Base-by-base conservation (phyloP, 108 stramenopile genomes). In the Cyclotella baltica region DNA sequence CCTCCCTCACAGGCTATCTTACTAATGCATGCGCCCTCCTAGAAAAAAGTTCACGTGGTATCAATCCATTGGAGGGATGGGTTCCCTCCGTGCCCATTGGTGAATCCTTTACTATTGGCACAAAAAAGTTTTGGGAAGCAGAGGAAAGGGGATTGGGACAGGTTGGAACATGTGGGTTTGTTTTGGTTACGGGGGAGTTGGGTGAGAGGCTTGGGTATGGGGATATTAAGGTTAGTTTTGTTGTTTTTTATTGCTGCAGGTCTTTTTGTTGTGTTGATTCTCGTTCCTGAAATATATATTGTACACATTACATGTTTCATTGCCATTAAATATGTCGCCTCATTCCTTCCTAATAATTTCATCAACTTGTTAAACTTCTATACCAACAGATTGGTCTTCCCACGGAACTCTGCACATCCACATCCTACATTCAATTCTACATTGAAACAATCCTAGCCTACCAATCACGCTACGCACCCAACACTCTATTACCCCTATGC, bases 141-240 rank as follows among this genome's bases (percentile, higher is more conserved):
- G 96, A 97, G 74, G 23, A 58, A 46, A 72, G 77, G 53, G 96
- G 96, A 31, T 67, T 88, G 58, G n/a, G 78, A 31, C 71, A 90
- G 55, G 81, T 93, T 16, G 85, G 89, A 18, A 84, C 82, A 33
- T 79, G 85, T 71, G 94, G 92, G 18, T 97, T 97, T 83, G 92
- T 97, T 29, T 77, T 97, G 43, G 96, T 97, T 3, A 94, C 96
- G 31, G 99, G 99, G 22, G 99, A 98, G 20, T 84, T 99, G 31
- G 99, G 99, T 22, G 99, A 99, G 78, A 88, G 99, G 28, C 82
- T 99, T 29, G 99, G 98, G 23, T 99, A 98, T 88, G 81, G 80
- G 61, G 97, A 93, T 48, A 96, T 98, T 76, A 99, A 99, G 92
- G 87, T 98, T 83, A 76, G 87, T 51, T 73, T 23, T 37, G 56